Percentiles rank a stretch among this genome's conserved stretches.
These are phyloP conservation scores for Asterophora parasitica DNA, from an alignment of 768 basidiomycete species.

Conservation along the genomic window DNA sequence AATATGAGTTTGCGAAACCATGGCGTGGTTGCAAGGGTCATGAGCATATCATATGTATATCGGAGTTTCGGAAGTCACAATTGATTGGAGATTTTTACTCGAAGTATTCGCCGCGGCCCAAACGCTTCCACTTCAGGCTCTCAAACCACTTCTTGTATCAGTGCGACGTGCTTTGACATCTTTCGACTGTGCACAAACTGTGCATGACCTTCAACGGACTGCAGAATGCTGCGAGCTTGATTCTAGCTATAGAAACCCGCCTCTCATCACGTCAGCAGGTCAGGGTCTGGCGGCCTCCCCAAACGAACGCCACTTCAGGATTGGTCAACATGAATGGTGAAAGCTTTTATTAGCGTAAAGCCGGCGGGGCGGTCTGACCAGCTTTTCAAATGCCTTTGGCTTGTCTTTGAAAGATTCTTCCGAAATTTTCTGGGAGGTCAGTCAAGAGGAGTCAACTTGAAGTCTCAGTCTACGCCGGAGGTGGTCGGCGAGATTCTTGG, in stretches of 20 bases:
- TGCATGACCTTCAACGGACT: neutral
- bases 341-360: constrained; percentile 16
- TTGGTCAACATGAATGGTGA: constrained; percentile 14
- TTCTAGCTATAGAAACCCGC: neutral
- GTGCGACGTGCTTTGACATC: neutral
- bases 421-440: too few relatives aligned
- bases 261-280: constrained; percentile 10
- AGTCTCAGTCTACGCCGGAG: neutral
- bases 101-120: neutral
- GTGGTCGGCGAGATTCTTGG: neutral
- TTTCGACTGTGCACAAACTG: neutral
- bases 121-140: neutral
- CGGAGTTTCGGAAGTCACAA: constrained; percentile 6
- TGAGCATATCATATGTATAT: neutral
- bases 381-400: too few relatives aligned
- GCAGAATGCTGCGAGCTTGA: neutral
- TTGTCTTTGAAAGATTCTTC: too few relatives aligned
- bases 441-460: too few relatives aligned
- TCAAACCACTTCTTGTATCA: neutral
- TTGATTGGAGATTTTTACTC: neutral
- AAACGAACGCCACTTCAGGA: constrained; percentile 17
- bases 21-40: neutral
- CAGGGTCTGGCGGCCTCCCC: constrained; percentile 13
- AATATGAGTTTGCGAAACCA: too few relatives aligned
- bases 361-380: constrained; percentile 7